phyloP scores from a whole-genome alignment of 2,329 filamentous ascomycete species.

The Hymenoscyphus infarciens region DNA sequence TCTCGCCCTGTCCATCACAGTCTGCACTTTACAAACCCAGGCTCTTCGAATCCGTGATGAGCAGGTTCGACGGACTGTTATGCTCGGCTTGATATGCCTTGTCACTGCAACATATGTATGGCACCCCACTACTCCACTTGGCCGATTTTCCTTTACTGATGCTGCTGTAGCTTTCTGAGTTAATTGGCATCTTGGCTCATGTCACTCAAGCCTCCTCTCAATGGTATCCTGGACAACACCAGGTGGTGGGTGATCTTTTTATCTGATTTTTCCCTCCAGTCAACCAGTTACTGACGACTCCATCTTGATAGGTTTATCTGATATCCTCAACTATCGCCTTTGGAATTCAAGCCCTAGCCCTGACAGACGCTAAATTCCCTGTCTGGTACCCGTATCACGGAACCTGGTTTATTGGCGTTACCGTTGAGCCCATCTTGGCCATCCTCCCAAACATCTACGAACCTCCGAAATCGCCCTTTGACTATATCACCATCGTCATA shows the following conservation, averaged over 20 bases:
- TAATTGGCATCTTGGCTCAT: conserved; percentile 27
- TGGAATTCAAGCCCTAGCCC: conserved; percentile 53
- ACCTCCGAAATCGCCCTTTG: conserved; percentile 25
- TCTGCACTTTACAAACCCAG: conserved; percentile 52
- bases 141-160: background rate
- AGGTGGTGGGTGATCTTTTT: conserved; percentile 30
- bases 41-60: conserved; percentile 36
- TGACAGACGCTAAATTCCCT: conserved; percentile 48
- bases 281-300: background rate
- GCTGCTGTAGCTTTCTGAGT: conserved; percentile 37
- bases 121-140: conserved; percentile 43
- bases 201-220: conserved; percentile 21
- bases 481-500: conserved; percentile 24
- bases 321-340: conserved; percentile 63
- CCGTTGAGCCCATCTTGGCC: conserved; percentile 51
- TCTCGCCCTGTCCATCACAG: conserved; percentile 46
- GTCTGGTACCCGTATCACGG: conserved; percentile 63
- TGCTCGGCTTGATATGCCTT: conserved; percentile 39
- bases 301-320: conserved; percentile 45
- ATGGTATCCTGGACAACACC: conserved; percentile 31
- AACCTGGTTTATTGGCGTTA: conserved; percentile 56
- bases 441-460: conserved; percentile 34
- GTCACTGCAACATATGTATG: conserved; percentile 42
- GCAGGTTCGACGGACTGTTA: conserved; percentile 42
- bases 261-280: background rate